Percentiles rank a stretch among this genome's conserved stretches.
These are phyloP conservation scores for Heterobasidion annosum DNA, from an alignment of 1,284 basidiomycete species.

Conservation along the genomic window DNA sequence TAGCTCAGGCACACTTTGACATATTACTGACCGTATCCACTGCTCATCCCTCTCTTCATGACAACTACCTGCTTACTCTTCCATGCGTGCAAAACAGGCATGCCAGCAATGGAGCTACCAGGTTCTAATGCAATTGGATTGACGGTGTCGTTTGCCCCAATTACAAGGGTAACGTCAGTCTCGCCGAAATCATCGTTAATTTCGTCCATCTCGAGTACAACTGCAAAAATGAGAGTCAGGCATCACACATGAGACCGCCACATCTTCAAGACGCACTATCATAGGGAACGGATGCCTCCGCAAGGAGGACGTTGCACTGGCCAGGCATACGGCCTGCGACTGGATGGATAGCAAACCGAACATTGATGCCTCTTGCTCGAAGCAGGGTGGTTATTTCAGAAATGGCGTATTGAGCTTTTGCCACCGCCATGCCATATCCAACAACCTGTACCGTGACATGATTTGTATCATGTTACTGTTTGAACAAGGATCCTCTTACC, in stretches of 20 bases:
- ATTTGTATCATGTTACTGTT: background rate
- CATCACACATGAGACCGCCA: background rate
- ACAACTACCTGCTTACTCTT: conserved; percentile 86
- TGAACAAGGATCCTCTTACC: conserved; percentile 23
- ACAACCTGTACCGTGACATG: conserved; percentile 42
- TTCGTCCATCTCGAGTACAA: conserved; percentile 86
- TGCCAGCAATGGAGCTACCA: conserved; percentile 78
- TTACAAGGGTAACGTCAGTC: conserved; percentile 78
- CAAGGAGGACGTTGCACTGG: conserved; percentile 80
- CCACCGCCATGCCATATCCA: conserved; percentile 85
- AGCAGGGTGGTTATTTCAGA: conserved; percentile 71
- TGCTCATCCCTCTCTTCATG: conserved; percentile 83
- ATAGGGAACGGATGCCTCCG: conserved; percentile 82
- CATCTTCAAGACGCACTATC: conserved; percentile 49
- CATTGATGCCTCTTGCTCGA: conserved; percentile 63
- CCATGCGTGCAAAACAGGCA: conserved; percentile 86
- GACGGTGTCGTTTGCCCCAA: conserved; percentile 86
- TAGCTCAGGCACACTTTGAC: too few species aligned
- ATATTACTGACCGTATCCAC: conserved; percentile 58
- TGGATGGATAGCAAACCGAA: conserved; percentile 40
- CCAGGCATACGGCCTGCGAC: conserved; percentile 67
- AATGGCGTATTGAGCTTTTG: conserved; percentile 82
- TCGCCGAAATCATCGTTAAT: conserved; percentile 84
- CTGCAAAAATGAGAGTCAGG: conserved; percentile 24
- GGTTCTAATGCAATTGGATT: conserved; percentile 85